These are phyloP conservation scores for Stagonosporopsis cucurbitacearum DNA, from an alignment of 2,329 filamentous ascomycete species.

Conservation along the genomic window DNA sequence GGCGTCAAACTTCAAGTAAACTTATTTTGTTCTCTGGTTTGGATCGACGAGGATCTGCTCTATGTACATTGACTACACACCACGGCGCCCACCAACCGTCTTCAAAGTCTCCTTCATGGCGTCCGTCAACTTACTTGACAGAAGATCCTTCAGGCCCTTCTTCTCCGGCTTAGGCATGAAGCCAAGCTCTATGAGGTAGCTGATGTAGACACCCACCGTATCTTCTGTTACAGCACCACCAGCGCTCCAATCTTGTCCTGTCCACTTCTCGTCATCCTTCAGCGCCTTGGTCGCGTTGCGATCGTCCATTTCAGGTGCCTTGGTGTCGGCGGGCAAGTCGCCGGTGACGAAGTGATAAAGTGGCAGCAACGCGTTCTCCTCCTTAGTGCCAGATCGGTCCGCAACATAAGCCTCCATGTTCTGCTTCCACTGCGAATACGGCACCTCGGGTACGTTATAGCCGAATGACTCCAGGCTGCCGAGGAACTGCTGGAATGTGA, in stretches of 20 bases:
- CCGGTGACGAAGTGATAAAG: constrained; percentile 76
- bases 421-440: constrained; percentile 72
- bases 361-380: constrained; percentile 72
- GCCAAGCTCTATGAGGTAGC: constrained; percentile 67
- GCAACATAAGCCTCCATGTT: constrained; percentile 73
- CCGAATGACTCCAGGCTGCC: constrained; percentile 73
- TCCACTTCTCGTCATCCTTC: constrained; percentile 66
- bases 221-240: constrained; percentile 65
- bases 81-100: constrained; percentile 41
- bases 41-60: too few relatives aligned
- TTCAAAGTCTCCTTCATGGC: constrained; percentile 44
- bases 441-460: constrained; percentile 70
- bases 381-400: constrained; percentile 60
- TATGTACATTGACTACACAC: too few relatives aligned
- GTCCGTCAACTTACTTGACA: constrained; percentile 37
- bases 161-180: constrained; percentile 60
- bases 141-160: constrained; percentile 37
- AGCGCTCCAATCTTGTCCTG: constrained; percentile 63
- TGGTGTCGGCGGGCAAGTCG: constrained; percentile 72
- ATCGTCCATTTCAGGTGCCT: constrained; percentile 77
- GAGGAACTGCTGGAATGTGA: constrained; percentile 81
- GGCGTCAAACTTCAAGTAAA: too few relatives aligned
- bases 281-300: constrained; percentile 70
- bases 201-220: constrained; percentile 67
- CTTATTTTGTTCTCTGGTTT: too few relatives aligned